Evolutionary conservation across 352 stramenopile species (phyloP), one percentile per base, ranked within the genome.

Genomic region (Pythium rhizo-oryzae): DNA sequence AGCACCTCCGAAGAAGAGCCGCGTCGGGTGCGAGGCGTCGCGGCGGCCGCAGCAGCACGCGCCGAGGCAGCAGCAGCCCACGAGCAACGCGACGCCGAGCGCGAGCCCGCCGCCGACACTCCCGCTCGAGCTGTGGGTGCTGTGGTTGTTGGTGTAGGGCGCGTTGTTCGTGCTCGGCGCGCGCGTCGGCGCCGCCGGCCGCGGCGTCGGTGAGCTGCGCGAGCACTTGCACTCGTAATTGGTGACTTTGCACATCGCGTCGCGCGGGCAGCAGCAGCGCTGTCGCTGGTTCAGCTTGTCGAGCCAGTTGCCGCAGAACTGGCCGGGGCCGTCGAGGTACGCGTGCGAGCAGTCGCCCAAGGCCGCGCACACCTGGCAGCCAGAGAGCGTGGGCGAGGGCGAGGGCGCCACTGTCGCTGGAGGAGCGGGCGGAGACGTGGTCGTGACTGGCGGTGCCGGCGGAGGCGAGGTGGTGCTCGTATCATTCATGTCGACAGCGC

Each of bases 301-400:
- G 15, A 81, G 47, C 74, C 74, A 81, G 7, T 71, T 35, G 44
- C 68, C 68, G 33, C 74, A 81, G 50, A 62, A 81, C 43, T 81
- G 70, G 6, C 74, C 74, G 0, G 74, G 71, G 8, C 47, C 51
- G 25, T 70, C 59, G 23, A 71, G 50, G 33, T 78, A 81, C 19
- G 74, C 74, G n/a, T 62, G 67, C 13, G 67, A 76, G 57, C 74
- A 81, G 24, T 78, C 62, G 2, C 64, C 59, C 1, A 43, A 53
- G 7, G 39, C 35, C 11, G 63, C 63, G 18, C 71, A 81, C 4
- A 70, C 54, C 58, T 81, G 70, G 43, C 74, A 81, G 0, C 70
- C 73, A n/a, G 66, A 72, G 24, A 65, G 59, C 37, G 55, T 63
- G 0, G 63, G 52, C 43, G 55, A 21, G 23, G 63, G 53, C n/a